Evolutionary conservation across 352 stramenopile species (phyloP).

Genomic region (Bremia lactucae): DNA sequence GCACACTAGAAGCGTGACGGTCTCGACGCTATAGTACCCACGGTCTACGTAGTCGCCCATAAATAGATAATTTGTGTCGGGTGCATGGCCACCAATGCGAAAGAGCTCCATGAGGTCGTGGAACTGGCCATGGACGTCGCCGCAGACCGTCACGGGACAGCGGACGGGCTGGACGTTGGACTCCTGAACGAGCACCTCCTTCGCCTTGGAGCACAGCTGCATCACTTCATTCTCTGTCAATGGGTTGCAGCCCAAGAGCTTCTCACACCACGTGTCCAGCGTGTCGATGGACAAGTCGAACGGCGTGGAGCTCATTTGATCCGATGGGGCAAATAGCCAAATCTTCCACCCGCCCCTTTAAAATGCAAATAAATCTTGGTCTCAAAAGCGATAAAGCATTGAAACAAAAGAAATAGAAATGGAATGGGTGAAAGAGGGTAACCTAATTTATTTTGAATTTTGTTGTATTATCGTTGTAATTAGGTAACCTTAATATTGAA

Average conservation of each 20-base stretch:
- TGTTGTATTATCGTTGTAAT: too few relatives aligned
- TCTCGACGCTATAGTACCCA: constrained; percentile 82
- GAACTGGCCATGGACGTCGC: constrained; percentile 97
- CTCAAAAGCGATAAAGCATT: not conserved
- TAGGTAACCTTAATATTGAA: too few relatives aligned
- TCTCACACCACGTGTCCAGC: constrained; percentile 92
- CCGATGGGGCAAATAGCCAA: constrained; percentile 1
- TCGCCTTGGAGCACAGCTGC: constrained; percentile 89
- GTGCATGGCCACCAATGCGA: constrained; percentile 80
- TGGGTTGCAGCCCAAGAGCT: constrained; percentile 89
- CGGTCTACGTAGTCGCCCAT: constrained; percentile 83
- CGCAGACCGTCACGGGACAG: constrained; percentile 96
- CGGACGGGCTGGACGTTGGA: constrained; percentile 95
- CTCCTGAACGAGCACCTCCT: constrained; percentile 94
- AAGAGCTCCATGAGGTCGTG: constrained; percentile 97
- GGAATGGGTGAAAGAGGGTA: not conserved
- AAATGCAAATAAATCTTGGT: too few relatives aligned
- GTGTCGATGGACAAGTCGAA: constrained; percentile 77
- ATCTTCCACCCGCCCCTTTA: constrained; percentile 4
- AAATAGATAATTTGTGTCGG: constrained; percentile 73
- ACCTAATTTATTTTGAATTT: too few relatives aligned
- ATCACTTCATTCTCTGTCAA: constrained; percentile 94
- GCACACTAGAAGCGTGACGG: constrained; percentile 68
- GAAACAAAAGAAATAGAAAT: not conserved
- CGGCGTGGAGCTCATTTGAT: constrained; percentile 34